Evolutionary conservation across 176 grass and related monocot species (phyloP).

Genomic region (Aegilops longissima): DNA sequence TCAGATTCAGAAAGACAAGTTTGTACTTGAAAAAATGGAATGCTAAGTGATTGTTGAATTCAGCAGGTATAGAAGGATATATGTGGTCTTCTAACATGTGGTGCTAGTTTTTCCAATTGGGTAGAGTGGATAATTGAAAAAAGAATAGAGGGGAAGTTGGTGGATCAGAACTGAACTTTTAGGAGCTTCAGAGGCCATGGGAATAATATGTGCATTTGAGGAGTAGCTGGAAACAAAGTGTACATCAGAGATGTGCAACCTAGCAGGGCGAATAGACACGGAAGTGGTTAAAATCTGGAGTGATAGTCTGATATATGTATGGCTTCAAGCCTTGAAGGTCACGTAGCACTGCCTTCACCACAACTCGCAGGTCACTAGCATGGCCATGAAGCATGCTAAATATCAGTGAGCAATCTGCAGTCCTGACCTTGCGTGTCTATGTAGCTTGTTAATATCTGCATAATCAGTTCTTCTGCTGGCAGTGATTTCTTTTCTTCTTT

Average conservation of each 20-base stretch:
- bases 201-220: background rate
- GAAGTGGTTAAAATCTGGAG: slow-evolving; percentile 27
- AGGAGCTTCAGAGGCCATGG: slow-evolving; percentile 7
- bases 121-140: slow-evolving; percentile 16
- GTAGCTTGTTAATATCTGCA: background rate
- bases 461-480: slow-evolving; percentile 21
- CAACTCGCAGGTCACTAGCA: slow-evolving; percentile 15
- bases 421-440: slow-evolving; percentile 9
- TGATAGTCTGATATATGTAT: slow-evolving; percentile 4
- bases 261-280: background rate
- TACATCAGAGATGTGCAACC: background rate
- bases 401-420: slow-evolving; percentile 30
- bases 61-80: slow-evolving; percentile 12
- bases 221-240: background rate
- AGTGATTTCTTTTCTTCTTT: background rate
- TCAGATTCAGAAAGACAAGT: background rate
- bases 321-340: slow-evolving; percentile 27
- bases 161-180: slow-evolving; percentile 2
- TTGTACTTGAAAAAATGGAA: slow-evolving; percentile 9
- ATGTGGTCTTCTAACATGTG: slow-evolving; percentile 16
- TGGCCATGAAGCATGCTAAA: slow-evolving; percentile 26
- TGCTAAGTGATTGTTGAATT: background rate
- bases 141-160: slow-evolving; percentile 13
- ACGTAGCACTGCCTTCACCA: slow-evolving; percentile 26
- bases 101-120: slow-evolving; percentile 15